Conservation (phyloP, 1,284 basidiomycete species). For the Tylopilus sp. region DNA sequence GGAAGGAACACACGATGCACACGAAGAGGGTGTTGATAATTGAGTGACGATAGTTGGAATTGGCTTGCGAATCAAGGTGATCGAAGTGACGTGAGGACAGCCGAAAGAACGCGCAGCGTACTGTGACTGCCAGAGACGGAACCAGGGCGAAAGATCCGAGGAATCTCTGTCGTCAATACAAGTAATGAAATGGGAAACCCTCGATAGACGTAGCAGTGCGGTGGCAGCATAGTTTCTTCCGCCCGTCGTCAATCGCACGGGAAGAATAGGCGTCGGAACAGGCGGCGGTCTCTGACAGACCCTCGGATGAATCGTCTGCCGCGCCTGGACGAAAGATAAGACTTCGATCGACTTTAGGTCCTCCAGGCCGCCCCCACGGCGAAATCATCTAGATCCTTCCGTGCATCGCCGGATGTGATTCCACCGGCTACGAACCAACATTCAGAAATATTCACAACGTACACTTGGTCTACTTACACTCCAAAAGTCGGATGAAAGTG, state of each 20-base stretch:
- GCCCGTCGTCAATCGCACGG: not conserved
- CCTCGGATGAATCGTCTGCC: not conserved
- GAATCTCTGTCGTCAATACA: no score
- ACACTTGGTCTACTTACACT: not conserved
- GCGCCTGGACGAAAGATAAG: constrained; percentile 1
- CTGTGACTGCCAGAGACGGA: constrained; percentile 5
- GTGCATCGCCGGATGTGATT: constrained; percentile 27
- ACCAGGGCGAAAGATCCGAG: not conserved
- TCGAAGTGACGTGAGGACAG: constrained; percentile 5
- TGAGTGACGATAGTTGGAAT: constrained; percentile 30
- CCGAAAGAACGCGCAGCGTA: constrained; percentile 4
- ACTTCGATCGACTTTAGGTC: not conserved
- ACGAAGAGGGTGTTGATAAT: constrained; percentile 14
- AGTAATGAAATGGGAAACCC: no score
- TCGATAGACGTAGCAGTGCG: no score
- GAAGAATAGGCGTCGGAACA: not conserved
- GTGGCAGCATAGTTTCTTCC: no score
- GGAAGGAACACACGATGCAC: not conserved
- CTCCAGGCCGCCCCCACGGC: constrained; percentile 21
- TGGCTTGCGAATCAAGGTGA: not conserved
- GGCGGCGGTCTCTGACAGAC: not conserved
- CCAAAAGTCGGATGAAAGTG: constrained; percentile 10
- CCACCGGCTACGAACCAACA: constrained; percentile 19
- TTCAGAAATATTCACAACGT: not conserved
- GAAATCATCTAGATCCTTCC: constrained; percentile 6